Conservation (phyloP, 345 rosid species). For the Heritiera fomes region DNA sequence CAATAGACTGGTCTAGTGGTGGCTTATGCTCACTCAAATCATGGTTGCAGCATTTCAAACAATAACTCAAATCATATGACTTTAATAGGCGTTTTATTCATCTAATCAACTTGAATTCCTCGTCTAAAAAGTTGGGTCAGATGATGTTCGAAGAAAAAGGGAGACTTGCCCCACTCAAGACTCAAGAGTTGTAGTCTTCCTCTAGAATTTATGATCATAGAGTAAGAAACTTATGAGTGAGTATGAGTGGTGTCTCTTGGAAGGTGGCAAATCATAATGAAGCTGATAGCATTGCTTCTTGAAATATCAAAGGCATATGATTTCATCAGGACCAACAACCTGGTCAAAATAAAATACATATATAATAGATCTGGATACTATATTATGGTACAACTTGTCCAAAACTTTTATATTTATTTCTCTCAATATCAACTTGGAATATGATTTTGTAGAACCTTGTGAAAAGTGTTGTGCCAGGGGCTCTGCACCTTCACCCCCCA, state of each 20-base stretch:
- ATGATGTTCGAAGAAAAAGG: not conserved
- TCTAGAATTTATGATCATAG: not conserved
- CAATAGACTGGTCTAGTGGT: too few relatives aligned
- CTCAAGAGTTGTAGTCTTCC: not conserved
- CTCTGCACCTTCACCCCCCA: conserved; percentile 23
- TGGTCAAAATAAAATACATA: conserved; percentile 22
- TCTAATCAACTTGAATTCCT: too few relatives aligned
- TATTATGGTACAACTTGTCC: conserved; percentile 10
- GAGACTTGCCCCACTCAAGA: not conserved
- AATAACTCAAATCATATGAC: not conserved
- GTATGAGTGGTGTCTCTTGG: conserved; percentile 22
- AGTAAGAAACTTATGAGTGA: not conserved
- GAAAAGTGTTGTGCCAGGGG: conserved; percentile 28
- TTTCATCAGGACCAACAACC: not conserved
- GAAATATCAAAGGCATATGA: not conserved
- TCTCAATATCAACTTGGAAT: not conserved
- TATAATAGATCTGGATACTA: not conserved
- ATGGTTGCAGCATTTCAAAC: not conserved
- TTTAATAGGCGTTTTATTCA: too few relatives aligned
- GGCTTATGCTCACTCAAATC: not conserved
- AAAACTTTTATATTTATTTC: not conserved
- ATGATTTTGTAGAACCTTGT: not conserved
- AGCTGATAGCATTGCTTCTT: not conserved
- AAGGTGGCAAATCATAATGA: conserved; percentile 21
- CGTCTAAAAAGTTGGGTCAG: not conserved